Evolutionary conservation across 495 filamentous ascomycete genomes (phyloP).

Genomic region (Parathielavia hyrcaniae): DNA sequence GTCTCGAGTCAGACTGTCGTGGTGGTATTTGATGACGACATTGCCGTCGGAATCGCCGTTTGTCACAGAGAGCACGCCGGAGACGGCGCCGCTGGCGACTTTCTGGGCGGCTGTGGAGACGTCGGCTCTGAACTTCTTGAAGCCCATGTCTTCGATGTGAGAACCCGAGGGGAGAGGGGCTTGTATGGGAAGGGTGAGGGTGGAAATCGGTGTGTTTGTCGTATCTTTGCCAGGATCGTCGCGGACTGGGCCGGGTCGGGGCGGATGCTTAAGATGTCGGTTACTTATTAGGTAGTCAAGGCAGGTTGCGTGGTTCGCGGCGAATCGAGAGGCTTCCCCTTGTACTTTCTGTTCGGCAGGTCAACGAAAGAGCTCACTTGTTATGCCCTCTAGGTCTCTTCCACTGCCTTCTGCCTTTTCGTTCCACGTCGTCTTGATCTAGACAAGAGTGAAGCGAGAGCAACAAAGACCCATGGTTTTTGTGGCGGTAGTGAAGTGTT

Average conservation of each 20-base stretch:
- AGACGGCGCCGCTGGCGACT: slow-evolving; percentile 26
- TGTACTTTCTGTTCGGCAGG: neutral
- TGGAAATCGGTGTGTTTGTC: neutral
- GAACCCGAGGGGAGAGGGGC: neutral
- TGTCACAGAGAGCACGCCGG: slow-evolving; percentile 16
- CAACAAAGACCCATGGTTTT: no score
- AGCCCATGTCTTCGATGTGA: slow-evolving; percentile 19
- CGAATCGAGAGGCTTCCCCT: neutral
- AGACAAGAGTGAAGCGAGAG: no score
- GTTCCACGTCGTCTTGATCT: no score
- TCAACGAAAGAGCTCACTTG: neutral
- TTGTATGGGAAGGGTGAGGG: neutral
- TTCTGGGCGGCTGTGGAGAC: slow-evolving; percentile 25
- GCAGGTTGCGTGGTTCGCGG: neutral
- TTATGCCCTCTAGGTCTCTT: neutral
- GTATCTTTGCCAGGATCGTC: neutral
- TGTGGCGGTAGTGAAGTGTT: neutral
- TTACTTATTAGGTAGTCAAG: neutral
- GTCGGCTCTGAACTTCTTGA: slow-evolving; percentile 35
- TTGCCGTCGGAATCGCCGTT: slow-evolving; percentile 27
- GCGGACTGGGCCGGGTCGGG: neutral
- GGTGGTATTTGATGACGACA: slow-evolving; percentile 27
- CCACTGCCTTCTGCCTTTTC: no score
- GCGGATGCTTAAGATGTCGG: neutral
- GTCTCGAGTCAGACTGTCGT: slow-evolving; percentile 17